Conservation (phyloP, 2,329 filamentous ascomycete genomes). For the Pseudogymnoascus sp. region DNA sequence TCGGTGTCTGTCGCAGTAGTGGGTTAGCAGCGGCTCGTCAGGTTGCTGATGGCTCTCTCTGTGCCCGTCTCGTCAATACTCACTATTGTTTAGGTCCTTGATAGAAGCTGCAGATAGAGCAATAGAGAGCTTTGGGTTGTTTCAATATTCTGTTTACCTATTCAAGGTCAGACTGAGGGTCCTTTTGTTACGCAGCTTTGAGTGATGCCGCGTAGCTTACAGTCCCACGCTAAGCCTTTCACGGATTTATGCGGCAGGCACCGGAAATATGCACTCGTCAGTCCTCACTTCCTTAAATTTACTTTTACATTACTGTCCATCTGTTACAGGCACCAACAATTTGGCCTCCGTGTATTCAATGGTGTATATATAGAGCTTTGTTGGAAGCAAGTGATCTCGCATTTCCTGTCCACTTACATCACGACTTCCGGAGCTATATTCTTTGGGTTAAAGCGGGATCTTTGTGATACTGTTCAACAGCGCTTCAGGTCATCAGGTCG, state of each 20-base stretch:
- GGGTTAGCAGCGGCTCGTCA: slow-evolving; percentile 1
- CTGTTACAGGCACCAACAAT: not conserved
- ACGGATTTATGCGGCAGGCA: slow-evolving; percentile 11
- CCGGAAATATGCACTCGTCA: slow-evolving; percentile 3
- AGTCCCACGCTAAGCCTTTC: slow-evolving; percentile 1
- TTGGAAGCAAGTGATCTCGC: not conserved
- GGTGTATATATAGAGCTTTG: not conserved
- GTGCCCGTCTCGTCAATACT: not conserved
- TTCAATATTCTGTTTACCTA: slow-evolving; percentile 11
- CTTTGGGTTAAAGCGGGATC: not conserved
- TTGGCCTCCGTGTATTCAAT: not conserved
- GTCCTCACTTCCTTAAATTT: not conserved
- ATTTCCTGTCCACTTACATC: not conserved
- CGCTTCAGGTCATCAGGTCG: not conserved
- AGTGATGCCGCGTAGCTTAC: slow-evolving; percentile 5
- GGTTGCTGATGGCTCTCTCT: not conserved
- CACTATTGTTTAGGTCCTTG: not conserved
- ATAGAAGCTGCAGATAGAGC: slow-evolving; percentile 1
- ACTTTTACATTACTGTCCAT: not conserved
- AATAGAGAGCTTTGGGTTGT: slow-evolving; percentile 7
- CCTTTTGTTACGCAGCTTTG: slow-evolving; percentile 7
- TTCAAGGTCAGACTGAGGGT: slow-evolving; percentile 10
- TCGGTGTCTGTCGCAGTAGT: slow-evolving; percentile 3
- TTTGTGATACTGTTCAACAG: not conserved
- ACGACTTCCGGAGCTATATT: not conserved